Conservation (phyloP, 163 green algal genomes). For the Scenedesmus sp. region DNA sequence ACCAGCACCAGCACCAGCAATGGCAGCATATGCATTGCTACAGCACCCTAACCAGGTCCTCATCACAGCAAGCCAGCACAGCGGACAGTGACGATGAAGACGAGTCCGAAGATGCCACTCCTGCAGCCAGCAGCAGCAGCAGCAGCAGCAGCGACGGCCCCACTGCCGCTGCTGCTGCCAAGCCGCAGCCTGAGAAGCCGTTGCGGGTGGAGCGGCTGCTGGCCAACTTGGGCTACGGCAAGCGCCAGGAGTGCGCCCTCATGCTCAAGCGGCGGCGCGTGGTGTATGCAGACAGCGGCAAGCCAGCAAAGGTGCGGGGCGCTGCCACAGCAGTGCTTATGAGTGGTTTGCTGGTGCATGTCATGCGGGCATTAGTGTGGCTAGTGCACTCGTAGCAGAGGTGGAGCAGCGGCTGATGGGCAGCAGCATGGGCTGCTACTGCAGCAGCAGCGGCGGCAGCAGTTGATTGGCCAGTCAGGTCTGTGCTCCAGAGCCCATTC, state of each 20-base stretch:
- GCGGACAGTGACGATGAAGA: neutral
- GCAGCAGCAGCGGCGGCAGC: neutral
- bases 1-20: neutral
- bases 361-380: neutral
- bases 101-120: neutral
- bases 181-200: slow-evolving; percentile 45
- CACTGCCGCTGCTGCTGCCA: neutral
- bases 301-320: slow-evolving; percentile 24
- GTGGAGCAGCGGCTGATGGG: neutral
- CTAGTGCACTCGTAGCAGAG: neutral
- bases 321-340: neutral
- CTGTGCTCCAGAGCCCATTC: neutral
- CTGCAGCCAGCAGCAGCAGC: slow-evolving; percentile 8
- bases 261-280: slow-evolving; percentile 33
- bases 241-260: slow-evolving; percentile 60
- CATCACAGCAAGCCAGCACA: neutral
- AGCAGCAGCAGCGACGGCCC: neutral
- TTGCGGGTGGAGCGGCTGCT: slow-evolving; percentile 71
- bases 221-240: slow-evolving; percentile 72
- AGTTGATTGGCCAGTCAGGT: too few relatives aligned
- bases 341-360: neutral
- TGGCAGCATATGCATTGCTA: neutral
- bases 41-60: neutral
- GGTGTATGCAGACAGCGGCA: slow-evolving; percentile 12
- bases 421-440: too few relatives aligned